phyloP scores from a whole-genome alignment of 768 basidiomycete species.

The Tulasnella sp. region DNA sequence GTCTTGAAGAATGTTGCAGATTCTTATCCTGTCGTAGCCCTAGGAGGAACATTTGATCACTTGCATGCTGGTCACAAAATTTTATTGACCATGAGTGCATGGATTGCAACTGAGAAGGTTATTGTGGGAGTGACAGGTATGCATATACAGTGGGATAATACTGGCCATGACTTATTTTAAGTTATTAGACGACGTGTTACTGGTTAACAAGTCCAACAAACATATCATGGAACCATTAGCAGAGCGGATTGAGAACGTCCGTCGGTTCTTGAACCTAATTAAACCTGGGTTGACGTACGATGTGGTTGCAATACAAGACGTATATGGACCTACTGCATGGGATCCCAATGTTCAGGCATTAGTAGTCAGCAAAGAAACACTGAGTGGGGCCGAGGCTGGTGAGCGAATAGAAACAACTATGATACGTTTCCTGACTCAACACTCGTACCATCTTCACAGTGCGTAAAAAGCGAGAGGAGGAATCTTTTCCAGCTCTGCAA shows the following conservation, averaged over 20 bases:
- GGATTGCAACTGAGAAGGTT: conserved; percentile 63
- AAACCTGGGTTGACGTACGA: conserved; percentile 51
- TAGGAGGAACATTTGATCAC: conserved; percentile 97
- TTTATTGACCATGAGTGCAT: conserved; percentile 81
- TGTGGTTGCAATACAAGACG: conserved; percentile 63
- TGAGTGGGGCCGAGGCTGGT: conserved; percentile 63
- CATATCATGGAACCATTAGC: conserved; percentile 52
- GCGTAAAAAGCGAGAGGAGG: conserved; percentile 42
- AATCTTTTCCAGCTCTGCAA: conserved; percentile 44
- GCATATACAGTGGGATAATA: too few relatives aligned
- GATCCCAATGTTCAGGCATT: conserved; percentile 84
- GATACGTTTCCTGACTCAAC: neutral
- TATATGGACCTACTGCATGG: conserved; percentile 81
- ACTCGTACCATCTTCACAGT: conserved; percentile 33
- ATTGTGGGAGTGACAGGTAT: conserved; percentile 82
- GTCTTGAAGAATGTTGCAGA: neutral
- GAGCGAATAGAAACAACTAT: conserved; percentile 23
- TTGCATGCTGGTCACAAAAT: conserved; percentile 97
- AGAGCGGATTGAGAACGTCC: conserved; percentile 42
- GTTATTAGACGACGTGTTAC: conserved; percentile 48
- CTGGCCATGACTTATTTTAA: neutral
- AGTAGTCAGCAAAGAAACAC: conserved; percentile 83
- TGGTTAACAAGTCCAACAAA: conserved; percentile 56
- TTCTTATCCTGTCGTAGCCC: conserved; percentile 53
- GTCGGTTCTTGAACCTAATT: conserved; percentile 58